Evolutionary conservation across 2,329 filamentous ascomycete genomes (phyloP), one percentile per base, ranked within the genome.

Genomic region (Rutstroemia sp.): DNA sequence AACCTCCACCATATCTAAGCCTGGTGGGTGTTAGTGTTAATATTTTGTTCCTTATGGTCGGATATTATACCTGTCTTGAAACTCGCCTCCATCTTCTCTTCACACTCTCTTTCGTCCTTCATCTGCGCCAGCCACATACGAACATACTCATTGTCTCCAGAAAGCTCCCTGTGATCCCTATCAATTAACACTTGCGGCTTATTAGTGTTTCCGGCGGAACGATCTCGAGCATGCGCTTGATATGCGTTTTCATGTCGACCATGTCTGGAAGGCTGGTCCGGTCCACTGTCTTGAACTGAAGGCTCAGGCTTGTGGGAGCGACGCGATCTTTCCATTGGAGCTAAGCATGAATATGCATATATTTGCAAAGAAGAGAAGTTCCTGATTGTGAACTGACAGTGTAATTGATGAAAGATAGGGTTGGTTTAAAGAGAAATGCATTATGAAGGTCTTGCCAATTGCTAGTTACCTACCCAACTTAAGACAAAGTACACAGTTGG

Each of bases 81-180:
- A 14, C n/a, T 17, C 4, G 39, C 3, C 5, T 27, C 23, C 25
- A 14, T 46, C 12, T 14, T 25, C 23, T 14, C 0, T 27, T 54
- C 56, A 54, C 44, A 58, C 45, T 34, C 34, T 40, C 38, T 38
- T 23, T 60, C 51, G 16, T 56, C 48, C 40, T 58, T 56, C n/a
- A 58, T 65, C 39, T 61, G 62, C 23, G 57, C 61, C 52, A 69
- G 63, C 67, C 67, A 69, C 53, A 49, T 61, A 19, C 51, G 58
- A 56, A 69, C 57, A 51, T 64, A 67, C 25, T 64, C 54, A 39
- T 59, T 48, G 38, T 64, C 57, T 16, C 53, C 61, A 55, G 58
- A 61, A 51, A 66, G 42, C 12, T 58, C 34, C 21, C 38, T 46
- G 36, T 46, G 39, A 17, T 46, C 16, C 25, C 12, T 46, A 14